phyloP scores from a whole-genome alignment of 2,329 filamentous ascomycete genomes.

The Nothopassalora personata region DNA sequence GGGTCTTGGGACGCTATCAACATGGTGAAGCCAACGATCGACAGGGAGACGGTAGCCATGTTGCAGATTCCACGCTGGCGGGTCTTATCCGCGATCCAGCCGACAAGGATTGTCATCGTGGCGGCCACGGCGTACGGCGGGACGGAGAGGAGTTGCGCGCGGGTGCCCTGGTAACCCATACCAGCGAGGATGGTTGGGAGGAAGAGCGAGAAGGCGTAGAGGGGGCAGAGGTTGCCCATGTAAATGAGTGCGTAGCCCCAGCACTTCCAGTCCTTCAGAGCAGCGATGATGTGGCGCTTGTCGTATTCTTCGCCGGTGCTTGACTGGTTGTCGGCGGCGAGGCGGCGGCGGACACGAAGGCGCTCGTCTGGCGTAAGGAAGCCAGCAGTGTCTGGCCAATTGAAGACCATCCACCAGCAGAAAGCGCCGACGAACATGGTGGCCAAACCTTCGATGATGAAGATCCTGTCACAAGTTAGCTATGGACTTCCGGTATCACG shows the following conservation, averaged over 20 bases:
- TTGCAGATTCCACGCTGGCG: constrained; percentile 73
- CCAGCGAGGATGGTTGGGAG: constrained; percentile 28
- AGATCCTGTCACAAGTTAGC: constrained; percentile 47
- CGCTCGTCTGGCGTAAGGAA: constrained; percentile 50
- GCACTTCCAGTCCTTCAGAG: constrained; percentile 75
- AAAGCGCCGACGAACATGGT: constrained; percentile 52
- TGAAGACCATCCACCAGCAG: constrained; percentile 36
- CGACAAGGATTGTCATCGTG: constrained; percentile 61
- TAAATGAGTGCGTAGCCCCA: constrained; percentile 70
- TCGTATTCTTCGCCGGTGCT: constrained; percentile 24
- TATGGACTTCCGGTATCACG: not conserved
- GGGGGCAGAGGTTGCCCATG: constrained; percentile 48
- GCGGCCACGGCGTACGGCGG: constrained; percentile 70
- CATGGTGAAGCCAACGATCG: constrained; percentile 73
- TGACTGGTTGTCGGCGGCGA: constrained; percentile 25
- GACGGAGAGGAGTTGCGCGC: constrained; percentile 65
- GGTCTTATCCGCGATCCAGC: constrained; percentile 71
- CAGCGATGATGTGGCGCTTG: constrained; percentile 24
- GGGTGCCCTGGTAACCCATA: constrained; percentile 50
- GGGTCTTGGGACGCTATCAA: constrained; percentile 61
- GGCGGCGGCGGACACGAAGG: constrained; percentile 22
- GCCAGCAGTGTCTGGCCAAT: constrained; percentile 53
- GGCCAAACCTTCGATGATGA: constrained; percentile 55
- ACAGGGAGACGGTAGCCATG: constrained; percentile 62
- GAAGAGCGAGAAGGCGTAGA: constrained; percentile 32